These are phyloP conservation scores for Metschnikowia baotianmanensis DNA, from an alignment of 805 yeast genomes.

Conservation along the genomic window DNA sequence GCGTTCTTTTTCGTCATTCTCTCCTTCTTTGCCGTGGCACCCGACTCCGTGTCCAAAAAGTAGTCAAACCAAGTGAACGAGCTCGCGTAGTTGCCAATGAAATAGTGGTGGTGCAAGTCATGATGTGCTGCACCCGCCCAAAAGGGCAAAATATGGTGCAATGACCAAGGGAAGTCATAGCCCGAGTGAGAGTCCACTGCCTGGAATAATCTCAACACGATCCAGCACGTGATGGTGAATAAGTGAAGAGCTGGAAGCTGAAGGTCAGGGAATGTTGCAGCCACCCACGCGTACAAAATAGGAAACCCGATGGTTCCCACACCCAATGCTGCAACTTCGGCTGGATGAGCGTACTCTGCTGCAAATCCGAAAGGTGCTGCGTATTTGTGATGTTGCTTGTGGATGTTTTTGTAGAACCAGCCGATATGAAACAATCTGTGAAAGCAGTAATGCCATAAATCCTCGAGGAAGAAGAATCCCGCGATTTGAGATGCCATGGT, in stretches of 20 bases:
- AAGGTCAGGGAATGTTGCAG: constrained; percentile 53
- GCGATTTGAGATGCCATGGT: constrained; percentile 45
- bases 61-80: constrained; percentile 60
- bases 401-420: constrained; percentile 53
- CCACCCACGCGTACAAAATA: constrained; percentile 48
- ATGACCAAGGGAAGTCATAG: constrained; percentile 61
- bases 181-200: constrained; percentile 64
- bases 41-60: constrained; percentile 52
- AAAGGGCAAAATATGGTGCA: constrained; percentile 54
- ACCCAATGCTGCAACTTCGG: constrained; percentile 56
- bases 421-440: constrained; percentile 58
- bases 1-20: constrained; percentile 45
- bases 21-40: constrained; percentile 48
- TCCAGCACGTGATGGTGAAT: constrained; percentile 54
- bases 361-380: constrained; percentile 63
- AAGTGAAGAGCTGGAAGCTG: constrained; percentile 53
- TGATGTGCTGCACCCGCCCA: constrained; percentile 70
- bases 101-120: constrained; percentile 58
- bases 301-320: constrained; percentile 63
- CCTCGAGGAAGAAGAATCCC: constrained; percentile 52
- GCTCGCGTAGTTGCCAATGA: constrained; percentile 58
- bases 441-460: constrained; percentile 60
- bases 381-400: constrained; percentile 59
- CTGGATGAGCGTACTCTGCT: constrained; percentile 62
- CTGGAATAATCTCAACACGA: constrained; percentile 50